These are phyloP conservation scores for Platanthera guangdongensis DNA, from an alignment of 106 monocot species.

Conservation along the genomic window DNA sequence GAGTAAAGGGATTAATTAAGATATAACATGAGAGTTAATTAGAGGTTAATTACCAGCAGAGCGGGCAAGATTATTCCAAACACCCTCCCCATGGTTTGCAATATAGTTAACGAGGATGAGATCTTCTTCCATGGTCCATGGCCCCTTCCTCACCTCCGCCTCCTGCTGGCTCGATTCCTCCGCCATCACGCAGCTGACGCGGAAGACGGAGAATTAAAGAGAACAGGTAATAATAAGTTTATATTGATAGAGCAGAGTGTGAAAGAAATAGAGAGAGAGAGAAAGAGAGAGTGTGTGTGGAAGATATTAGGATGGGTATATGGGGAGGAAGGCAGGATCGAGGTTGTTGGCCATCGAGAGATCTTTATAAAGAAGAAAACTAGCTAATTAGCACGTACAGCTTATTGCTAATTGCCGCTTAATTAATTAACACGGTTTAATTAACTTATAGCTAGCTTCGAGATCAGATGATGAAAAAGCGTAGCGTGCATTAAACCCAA, in stretches of 20 bases:
- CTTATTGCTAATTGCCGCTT: neutral
- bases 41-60: conserved; percentile 27
- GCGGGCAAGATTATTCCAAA: conserved; percentile 32
- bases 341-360: neutral
- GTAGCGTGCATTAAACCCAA: neutral
- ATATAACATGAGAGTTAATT: too few relatives aligned
- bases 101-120: conserved; percentile 46
- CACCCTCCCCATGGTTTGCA: conserved; percentile 36
- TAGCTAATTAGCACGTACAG: neutral
- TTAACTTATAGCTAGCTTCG: neutral
- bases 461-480: neutral
- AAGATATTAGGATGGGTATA: neutral
- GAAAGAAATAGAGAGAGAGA: neutral
- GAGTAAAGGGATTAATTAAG: too few relatives aligned
- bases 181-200: conserved; percentile 3
- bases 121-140: conserved; percentile 51
- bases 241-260: too few relatives aligned
- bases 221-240: too few relatives aligned
- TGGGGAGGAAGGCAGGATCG: neutral
- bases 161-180: conserved; percentile 16
- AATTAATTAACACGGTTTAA: neutral
- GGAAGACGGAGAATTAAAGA: neutral
- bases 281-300: neutral
- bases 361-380: conserved; percentile 6
- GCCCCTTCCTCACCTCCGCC: conserved; percentile 38